phyloP scores from a whole-genome alignment of 345 rosid species.

The Eucalyptus decipiens region DNA sequence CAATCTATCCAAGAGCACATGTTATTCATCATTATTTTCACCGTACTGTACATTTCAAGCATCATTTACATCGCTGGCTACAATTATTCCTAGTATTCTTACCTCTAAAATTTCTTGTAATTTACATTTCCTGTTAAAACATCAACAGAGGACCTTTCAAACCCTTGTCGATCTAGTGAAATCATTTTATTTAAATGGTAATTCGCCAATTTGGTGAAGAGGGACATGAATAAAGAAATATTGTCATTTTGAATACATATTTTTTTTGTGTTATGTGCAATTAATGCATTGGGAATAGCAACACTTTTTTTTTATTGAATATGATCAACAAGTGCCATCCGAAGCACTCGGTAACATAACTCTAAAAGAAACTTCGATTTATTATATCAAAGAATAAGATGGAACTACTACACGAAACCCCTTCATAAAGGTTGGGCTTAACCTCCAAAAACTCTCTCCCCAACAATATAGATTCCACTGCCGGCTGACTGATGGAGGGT shows the following conservation, averaged over 20 bases:
- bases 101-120: not conserved
- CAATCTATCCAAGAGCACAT: not conserved
- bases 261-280: not conserved
- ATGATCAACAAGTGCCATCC: not conserved
- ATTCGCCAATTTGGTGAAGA: not conserved
- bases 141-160: not conserved
- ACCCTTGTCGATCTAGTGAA: not conserved
- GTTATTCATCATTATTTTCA: not conserved
- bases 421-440: not conserved
- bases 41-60: not conserved
- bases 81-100: not conserved
- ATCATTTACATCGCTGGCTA: not conserved
- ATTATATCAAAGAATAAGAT: not conserved
- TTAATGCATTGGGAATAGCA: not conserved
- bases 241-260: not conserved
- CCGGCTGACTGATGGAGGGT: not conserved
- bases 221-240: not conserved
- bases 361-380: not conserved
- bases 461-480: not conserved
- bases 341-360: not conserved
- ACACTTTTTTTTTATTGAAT: not conserved
- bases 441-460: not conserved
- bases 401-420: not conserved
- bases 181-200: not conserved
- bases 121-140: not conserved